Conservation (phyloP, 192 early-diverging fungal species). For the Backusella tuberculispora region DNA sequence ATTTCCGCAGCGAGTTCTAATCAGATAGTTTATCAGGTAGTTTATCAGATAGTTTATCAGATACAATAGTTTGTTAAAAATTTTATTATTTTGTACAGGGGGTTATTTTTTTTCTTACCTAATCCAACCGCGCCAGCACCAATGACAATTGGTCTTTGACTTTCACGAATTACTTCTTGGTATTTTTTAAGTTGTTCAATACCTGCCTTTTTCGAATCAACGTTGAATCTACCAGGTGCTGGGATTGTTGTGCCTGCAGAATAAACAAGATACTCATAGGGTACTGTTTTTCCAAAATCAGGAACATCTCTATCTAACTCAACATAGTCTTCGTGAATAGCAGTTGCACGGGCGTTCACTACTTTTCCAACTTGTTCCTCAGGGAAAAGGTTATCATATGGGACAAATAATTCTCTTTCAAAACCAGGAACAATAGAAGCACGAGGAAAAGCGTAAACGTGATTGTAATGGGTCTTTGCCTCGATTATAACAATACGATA, state of each 20-base stretch:
- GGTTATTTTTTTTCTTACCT: slow-evolving; percentile 16
- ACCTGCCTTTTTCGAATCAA: slow-evolving; percentile 47
- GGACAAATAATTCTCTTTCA: slow-evolving; percentile 64
- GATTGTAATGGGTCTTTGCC: slow-evolving; percentile 58
- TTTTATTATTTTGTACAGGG: not conserved
- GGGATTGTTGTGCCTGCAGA: slow-evolving; percentile 56
- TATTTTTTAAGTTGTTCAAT: slow-evolving; percentile 44
- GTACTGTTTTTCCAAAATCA: slow-evolving; percentile 48
- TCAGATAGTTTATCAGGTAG: not conserved
- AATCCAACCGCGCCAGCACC: slow-evolving; percentile 80
- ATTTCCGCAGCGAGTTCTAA: slow-evolving; percentile 78
- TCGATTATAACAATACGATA: slow-evolving; percentile 64
- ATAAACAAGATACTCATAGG: slow-evolving; percentile 59
- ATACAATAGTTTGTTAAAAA: not conserved
- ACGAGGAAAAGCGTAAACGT: slow-evolving; percentile 67
- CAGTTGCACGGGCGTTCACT: slow-evolving; percentile 50
- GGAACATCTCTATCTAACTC: slow-evolving; percentile 54
- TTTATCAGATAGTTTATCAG: not conserved
- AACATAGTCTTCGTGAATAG: slow-evolving; percentile 48
- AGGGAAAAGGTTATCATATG: slow-evolving; percentile 52
- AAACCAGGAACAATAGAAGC: slow-evolving; percentile 58
- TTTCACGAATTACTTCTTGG: slow-evolving; percentile 58
- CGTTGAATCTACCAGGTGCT: slow-evolving; percentile 48
- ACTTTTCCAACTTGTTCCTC: slow-evolving; percentile 48
- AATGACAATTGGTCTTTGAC: slow-evolving; percentile 64